Evolutionary conservation across 1,284 basidiomycete species (phyloP).

Genomic region (Volvariella volvacea): DNA sequence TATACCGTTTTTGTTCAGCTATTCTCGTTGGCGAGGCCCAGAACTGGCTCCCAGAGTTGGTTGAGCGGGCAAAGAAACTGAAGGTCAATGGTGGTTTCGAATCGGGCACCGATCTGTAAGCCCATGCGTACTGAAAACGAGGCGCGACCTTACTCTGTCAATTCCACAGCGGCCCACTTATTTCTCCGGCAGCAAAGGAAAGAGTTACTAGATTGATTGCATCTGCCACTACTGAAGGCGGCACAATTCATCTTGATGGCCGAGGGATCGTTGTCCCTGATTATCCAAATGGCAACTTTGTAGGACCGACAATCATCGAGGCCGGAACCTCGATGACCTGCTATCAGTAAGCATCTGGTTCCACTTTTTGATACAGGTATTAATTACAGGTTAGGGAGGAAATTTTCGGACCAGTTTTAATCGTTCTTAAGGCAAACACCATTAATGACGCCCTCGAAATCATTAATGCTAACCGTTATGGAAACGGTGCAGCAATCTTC

Average conservation of each 20-base stretch:
- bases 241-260: constrained; percentile 86
- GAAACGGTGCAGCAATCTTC: constrained; percentile 96
- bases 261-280: constrained; percentile 61
- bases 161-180: constrained; percentile 77
- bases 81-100: constrained; percentile 92
- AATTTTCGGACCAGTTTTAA: constrained; percentile 92
- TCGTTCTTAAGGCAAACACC: constrained; percentile 76
- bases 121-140: constrained; percentile 10
- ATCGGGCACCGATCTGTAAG: constrained; percentile 78
- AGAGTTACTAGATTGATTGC: constrained; percentile 76
- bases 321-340: constrained; percentile 79
- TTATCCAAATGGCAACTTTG: constrained; percentile 91
- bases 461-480: constrained; percentile 86
- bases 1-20: constrained; percentile 28
- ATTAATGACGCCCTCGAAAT: constrained; percentile 89
- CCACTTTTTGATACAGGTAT: neutral
- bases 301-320: constrained; percentile 90
- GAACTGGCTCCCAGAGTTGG: constrained; percentile 81
- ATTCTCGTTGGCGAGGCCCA: constrained; percentile 83
- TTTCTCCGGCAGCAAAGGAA: constrained; percentile 81
- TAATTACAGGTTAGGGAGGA: constrained; percentile 57
- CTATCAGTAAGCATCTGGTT: constrained; percentile 60
- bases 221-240: constrained; percentile 82
- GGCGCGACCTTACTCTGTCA: no score
- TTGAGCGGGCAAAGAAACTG: constrained; percentile 78